A percentile compares a stretch with the other conserved stretches of the same genome.
phyloP scores from a whole-genome alignment of 805 yeast species.

The Yamadazyma ubonensis region DNA sequence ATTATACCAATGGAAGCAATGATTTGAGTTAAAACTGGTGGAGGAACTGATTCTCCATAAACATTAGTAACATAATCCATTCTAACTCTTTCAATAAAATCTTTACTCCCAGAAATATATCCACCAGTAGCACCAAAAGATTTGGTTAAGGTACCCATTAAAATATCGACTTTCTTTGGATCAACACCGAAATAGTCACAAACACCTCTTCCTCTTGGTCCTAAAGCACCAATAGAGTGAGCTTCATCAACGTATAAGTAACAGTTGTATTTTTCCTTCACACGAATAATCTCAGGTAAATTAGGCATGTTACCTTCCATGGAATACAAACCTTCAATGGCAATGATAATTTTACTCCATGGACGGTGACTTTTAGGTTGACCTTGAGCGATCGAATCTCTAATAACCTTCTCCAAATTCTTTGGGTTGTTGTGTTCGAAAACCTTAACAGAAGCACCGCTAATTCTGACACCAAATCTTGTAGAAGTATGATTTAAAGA shows the following conservation, averaged over 20 bases:
- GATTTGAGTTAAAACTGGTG: slow-evolving; percentile 89
- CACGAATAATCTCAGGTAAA: slow-evolving; percentile 68
- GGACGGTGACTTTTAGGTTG: slow-evolving; percentile 96
- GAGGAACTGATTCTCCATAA: slow-evolving; percentile 85
- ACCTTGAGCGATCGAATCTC: slow-evolving; percentile 88
- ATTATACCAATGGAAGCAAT: slow-evolving; percentile 75
- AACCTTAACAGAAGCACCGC: slow-evolving; percentile 91
- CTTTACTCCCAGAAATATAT: slow-evolving; percentile 76
- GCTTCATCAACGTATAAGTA: slow-evolving; percentile 95
- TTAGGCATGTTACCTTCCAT: slow-evolving; percentile 92
- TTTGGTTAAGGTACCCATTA: slow-evolving; percentile 98
- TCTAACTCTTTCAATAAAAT: slow-evolving; percentile 71
- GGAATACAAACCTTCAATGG: slow-evolving; percentile 89
- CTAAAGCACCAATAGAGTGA: slow-evolving; percentile 98
- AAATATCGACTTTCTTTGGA: slow-evolving; percentile 73
- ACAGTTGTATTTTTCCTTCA: slow-evolving; percentile 82
- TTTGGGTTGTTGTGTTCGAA: slow-evolving; percentile 91
- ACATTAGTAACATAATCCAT: slow-evolving; percentile 67
- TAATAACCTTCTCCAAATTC: slow-evolving; percentile 67
- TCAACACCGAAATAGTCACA: slow-evolving; percentile 88
- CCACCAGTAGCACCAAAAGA: slow-evolving; percentile 99
- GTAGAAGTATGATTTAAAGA: slow-evolving; percentile 94
- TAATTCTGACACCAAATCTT: slow-evolving; percentile 87
- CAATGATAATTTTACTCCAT: slow-evolving; percentile 82
- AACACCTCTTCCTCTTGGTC: slow-evolving; percentile 90